Percentiles rank a stretch among this genome's conserved stretches.
These are phyloP conservation scores for Cunninghamia lanceolata DNA, from an alignment of 75 land plant genomes.

Conservation along the genomic window DNA sequence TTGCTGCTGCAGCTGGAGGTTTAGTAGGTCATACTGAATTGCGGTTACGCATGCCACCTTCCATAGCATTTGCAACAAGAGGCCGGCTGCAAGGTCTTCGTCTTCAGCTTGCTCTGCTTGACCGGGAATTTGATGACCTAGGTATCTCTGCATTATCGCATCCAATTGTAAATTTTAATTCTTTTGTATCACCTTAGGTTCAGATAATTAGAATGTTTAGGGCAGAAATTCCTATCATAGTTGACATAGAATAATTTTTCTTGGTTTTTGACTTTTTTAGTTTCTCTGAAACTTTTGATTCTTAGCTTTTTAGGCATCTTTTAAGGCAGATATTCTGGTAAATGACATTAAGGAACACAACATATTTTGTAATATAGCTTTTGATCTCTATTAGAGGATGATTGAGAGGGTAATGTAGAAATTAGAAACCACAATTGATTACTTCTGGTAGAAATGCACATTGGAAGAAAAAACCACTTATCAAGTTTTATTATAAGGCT, in stretches of 20 bases:
- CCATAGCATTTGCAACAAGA: conserved; percentile 83
- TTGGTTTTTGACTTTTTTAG: background rate
- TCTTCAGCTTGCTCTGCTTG: conserved; percentile 95
- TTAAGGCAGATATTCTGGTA: background rate
- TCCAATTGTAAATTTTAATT: background rate
- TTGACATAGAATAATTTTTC: background rate
- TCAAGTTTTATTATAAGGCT: background rate
- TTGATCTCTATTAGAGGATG: background rate
- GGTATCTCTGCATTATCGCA: conserved; percentile 41
- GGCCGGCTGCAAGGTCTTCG: conserved; percentile 86
- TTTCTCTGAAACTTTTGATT: background rate
- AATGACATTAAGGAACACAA: background rate
- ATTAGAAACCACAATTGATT: background rate
- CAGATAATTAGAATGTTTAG: background rate
- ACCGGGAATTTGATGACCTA: conserved; percentile 95
- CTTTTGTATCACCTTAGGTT: background rate
- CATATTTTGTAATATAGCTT: background rate
- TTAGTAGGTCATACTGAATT: conserved; percentile 85
- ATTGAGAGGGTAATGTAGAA: background rate
- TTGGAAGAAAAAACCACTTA: background rate
- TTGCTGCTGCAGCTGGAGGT: conserved; percentile 64
- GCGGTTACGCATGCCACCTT: conserved; percentile 80
- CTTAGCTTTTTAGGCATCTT: background rate
- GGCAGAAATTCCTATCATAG: background rate
- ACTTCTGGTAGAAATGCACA: background rate